These are phyloP conservation scores for Acanthamoeba royreba DNA, from an alignment of 208 protist genomes.

Conservation along the genomic window DNA sequence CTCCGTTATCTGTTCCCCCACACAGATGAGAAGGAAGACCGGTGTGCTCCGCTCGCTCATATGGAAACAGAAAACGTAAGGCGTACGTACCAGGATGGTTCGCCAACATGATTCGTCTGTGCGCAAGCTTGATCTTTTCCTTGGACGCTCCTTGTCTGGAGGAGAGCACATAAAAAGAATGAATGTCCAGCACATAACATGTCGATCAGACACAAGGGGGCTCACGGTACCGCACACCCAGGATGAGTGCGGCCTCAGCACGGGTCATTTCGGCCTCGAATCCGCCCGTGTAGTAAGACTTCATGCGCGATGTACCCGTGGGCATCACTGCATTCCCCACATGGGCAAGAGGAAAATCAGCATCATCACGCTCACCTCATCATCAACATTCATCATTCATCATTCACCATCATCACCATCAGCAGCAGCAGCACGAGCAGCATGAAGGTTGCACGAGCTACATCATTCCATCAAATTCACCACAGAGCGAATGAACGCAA, in stretches of 20 bases:
- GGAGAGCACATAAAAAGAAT: background rate
- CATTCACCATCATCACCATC: too few species aligned
- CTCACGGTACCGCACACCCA: background rate
- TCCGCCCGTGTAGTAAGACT: slow-evolving; percentile 34
- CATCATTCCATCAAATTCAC: too few species aligned
- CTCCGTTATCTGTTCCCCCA: slow-evolving; percentile 22
- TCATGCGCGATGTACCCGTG: background rate
- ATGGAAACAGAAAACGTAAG: background rate
- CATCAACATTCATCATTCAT: too few species aligned
- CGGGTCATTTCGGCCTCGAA: slow-evolving; percentile 47
- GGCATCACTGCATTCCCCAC: background rate
- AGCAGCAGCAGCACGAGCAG: too few species aligned
- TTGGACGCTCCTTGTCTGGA: slow-evolving; percentile 39
- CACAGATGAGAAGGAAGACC: background rate
- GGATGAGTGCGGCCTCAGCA: slow-evolving; percentile 35
- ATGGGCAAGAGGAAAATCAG: background rate
- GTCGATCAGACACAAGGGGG: background rate
- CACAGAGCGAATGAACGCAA: too few species aligned
- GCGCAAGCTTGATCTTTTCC: slow-evolving; percentile 47
- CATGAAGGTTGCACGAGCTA: too few species aligned
- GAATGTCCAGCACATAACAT: background rate
- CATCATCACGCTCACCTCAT: too few species aligned
- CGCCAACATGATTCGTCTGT: slow-evolving; percentile 42
- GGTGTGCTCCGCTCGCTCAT: background rate
- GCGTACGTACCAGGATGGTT: slow-evolving; percentile 3